phyloP scores from a whole-genome alignment of 1,284 basidiomycete genomes.

The Somion occarium region DNA sequence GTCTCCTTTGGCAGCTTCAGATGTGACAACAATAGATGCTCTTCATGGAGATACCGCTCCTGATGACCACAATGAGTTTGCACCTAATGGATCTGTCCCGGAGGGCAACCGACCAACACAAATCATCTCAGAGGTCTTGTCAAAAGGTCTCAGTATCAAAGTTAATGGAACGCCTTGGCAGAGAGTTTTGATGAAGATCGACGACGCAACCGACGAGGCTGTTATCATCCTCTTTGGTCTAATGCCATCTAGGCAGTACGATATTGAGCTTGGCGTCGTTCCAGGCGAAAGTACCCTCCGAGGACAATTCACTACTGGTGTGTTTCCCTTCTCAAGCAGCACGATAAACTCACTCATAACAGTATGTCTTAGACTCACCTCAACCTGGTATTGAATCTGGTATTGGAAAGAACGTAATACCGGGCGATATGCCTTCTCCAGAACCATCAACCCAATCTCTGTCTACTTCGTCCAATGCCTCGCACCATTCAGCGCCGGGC shows the following conservation, averaged over 20 bases:
- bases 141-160: slow-evolving; percentile 69
- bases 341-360: background rate
- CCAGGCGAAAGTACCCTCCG: slow-evolving; percentile 50
- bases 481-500: slow-evolving; percentile 8
- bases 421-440: background rate
- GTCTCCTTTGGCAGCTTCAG: slow-evolving; percentile 36
- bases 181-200: slow-evolving; percentile 68
- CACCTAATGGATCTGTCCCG: background rate
- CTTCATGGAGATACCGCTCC: slow-evolving; percentile 36
- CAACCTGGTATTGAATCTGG: background rate
- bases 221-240: slow-evolving; percentile 78
- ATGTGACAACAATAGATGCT: slow-evolving; percentile 35
- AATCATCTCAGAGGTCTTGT: slow-evolving; percentile 60
- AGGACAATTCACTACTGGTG: slow-evolving; percentile 61
- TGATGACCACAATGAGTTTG: slow-evolving; percentile 20
- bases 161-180: slow-evolving; percentile 75
- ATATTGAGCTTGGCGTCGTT: slow-evolving; percentile 69
- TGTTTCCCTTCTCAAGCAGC: slow-evolving; percentile 19
- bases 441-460: background rate
- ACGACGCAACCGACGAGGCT: slow-evolving; percentile 72
- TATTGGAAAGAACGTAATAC: background rate
- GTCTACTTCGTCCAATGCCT: background rate
- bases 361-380: background rate
- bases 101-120: slow-evolving; percentile 24
- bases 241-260: slow-evolving; percentile 75